These are phyloP conservation scores for Rhizophora apiculata DNA, from an alignment of 345 rosid species.

Conservation along the genomic window DNA sequence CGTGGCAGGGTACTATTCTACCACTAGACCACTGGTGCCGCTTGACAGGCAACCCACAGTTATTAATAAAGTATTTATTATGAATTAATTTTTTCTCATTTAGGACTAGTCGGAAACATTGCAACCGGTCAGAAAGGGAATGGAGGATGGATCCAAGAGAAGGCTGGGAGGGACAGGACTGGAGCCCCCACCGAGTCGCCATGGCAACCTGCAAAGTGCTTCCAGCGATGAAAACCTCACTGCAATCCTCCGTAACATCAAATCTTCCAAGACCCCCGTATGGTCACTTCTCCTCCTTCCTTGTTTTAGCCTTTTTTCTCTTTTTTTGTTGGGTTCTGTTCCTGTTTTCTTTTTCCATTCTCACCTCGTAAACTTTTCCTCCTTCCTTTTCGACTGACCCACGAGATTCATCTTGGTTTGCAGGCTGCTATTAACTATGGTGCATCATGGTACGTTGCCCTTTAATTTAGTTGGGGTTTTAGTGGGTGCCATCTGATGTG, in stretches of 20 bases:
- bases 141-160: constrained; percentile 24
- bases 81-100: no score
- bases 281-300: not conserved
- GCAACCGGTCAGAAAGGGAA: not conserved
- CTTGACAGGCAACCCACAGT: no score
- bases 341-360: not conserved
- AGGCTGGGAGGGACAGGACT: constrained; percentile 33
- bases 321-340: no score
- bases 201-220: constrained; percentile 50
- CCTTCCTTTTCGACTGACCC: no score
- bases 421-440: constrained; percentile 64
- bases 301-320: not conserved
- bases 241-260: constrained; percentile 42
- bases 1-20: not conserved
- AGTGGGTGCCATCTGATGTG: constrained; percentile 3
- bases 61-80: accelerated
- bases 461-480: not conserved
- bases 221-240: constrained; percentile 41
- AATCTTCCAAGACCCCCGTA: constrained; percentile 50
- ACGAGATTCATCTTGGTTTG: constrained; percentile 4
- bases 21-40: constrained; percentile 16
- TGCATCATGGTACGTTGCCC: constrained; percentile 50
- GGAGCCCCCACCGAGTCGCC: constrained; percentile 36
- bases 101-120: no score
- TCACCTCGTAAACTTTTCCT: no score